These are phyloP conservation scores for Oryza glumipatula DNA, from an alignment of 176 grass and related monocot genomes.

Conservation along the genomic window DNA sequence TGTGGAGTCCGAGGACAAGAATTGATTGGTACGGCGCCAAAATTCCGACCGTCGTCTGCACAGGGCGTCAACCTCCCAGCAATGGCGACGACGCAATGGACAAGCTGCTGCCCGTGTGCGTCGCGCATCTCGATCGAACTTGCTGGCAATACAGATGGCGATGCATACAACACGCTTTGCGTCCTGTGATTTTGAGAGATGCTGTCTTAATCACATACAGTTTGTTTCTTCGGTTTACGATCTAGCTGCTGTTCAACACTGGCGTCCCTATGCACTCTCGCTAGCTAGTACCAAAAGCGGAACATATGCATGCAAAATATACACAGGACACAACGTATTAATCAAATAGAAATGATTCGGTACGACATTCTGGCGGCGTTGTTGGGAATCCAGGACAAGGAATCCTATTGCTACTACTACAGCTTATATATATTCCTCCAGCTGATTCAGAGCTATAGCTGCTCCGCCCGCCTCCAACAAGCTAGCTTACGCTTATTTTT, in stretches of 20 bases:
- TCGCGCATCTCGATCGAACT: neutral
- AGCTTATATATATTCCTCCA: neutral
- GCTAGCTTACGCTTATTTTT: neutral
- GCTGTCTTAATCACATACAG: too few species aligned
- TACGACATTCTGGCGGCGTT: neutral
- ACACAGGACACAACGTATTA: too few species aligned
- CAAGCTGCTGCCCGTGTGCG: conserved; percentile 14
- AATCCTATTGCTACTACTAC: neutral
- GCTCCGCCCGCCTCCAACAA: neutral
- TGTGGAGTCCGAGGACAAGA: neutral
- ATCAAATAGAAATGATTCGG: neutral
- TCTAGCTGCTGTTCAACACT: too few species aligned
- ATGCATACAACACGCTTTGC: too few species aligned
- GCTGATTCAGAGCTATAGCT: too few species aligned
- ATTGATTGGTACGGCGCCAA: neutral
- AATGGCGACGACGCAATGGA: conserved; percentile 29
- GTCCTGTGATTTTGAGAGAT: too few species aligned
- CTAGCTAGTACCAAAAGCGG: too few species aligned
- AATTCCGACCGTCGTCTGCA: neutral
- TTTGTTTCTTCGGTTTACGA: too few species aligned
- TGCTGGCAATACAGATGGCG: neutral
- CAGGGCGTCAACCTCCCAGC: neutral
- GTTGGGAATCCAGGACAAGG: neutral
- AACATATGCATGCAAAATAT: too few species aligned
- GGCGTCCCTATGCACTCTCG: too few species aligned